Evolutionary conservation across 140 eudicot species (phyloP).

Genomic region (Bidens hawaiensis): DNA sequence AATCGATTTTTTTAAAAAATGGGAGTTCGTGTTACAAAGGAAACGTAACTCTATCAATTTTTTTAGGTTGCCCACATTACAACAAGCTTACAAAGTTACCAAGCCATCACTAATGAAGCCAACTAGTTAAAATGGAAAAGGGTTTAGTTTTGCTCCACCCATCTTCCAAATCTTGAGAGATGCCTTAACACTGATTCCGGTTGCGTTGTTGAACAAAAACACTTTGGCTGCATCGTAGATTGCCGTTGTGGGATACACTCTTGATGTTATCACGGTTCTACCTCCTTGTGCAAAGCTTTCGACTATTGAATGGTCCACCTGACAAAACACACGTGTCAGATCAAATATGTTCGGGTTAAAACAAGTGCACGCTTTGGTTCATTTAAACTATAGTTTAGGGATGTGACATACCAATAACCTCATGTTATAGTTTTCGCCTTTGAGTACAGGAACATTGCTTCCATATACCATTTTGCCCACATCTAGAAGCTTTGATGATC

Average conservation of each 20-base stretch:
- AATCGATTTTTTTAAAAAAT: neutral
- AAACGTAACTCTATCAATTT: neutral
- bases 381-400: neutral
- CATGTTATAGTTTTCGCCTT: constrained; percentile 32
- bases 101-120: neutral
- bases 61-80: neutral
- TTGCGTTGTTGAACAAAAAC: constrained; percentile 47
- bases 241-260: constrained; percentile 50
- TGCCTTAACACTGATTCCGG: constrained; percentile 22
- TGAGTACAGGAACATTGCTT: constrained; percentile 27
- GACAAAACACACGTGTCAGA: neutral
- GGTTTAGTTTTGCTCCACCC: constrained; percentile 16
- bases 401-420: constrained; percentile 37
- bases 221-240: constrained; percentile 28
- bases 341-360: neutral
- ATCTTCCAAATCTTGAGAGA: constrained; percentile 31
- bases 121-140: neutral
- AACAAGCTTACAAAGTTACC: neutral
- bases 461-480: constrained; percentile 14
- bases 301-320: constrained; percentile 50
- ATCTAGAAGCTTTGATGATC: constrained; percentile 6
- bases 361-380: neutral
- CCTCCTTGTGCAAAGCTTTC: constrained; percentile 57
- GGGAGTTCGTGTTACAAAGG: neutral
- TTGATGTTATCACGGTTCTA: constrained; percentile 35